Conservation (phyloP, 768 basidiomycete species). For the Candolleomyces aberdarensis region DNA sequence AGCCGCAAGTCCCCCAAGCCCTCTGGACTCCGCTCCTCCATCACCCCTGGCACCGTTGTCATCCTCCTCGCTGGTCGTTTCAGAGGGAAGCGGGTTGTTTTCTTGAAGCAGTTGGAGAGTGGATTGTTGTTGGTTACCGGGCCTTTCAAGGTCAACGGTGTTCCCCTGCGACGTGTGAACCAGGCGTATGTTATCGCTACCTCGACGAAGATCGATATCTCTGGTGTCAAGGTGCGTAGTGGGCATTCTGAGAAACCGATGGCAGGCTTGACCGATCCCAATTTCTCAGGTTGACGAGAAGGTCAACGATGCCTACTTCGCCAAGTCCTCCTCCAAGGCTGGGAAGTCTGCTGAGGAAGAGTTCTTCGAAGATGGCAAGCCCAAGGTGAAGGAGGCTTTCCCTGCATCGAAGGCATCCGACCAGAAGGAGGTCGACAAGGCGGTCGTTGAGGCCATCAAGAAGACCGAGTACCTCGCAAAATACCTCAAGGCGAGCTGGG, state of each 20-base stretch:
- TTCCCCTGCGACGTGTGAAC: constrained; percentile 95
- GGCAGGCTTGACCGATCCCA: constrained; percentile 1
- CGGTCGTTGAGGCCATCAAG: constrained; percentile 80
- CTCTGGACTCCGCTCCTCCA: constrained; percentile 76
- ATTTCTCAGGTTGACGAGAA: constrained; percentile 72
- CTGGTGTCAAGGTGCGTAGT: constrained; percentile 62
- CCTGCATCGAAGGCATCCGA: constrained; percentile 84
- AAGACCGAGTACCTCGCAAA: constrained; percentile 88
- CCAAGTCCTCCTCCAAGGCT: constrained; percentile 70
- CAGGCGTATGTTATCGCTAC: constrained; percentile 99
- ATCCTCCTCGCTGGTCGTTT: constrained; percentile 97
- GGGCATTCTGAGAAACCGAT: background rate
- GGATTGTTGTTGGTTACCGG: constrained; percentile 95
- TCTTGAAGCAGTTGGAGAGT: constrained; percentile 91
- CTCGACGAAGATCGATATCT: constrained; percentile 87
- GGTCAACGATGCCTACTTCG: constrained; percentile 92
- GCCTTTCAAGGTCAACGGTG: constrained; percentile 97
- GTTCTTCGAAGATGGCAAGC: constrained; percentile 94
- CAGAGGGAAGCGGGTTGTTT: constrained; percentile 97
- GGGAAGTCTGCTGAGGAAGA: constrained; percentile 88
- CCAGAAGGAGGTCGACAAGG: constrained; percentile 86
- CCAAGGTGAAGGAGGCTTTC: constrained; percentile 83
- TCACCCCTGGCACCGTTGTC: constrained; percentile 91
- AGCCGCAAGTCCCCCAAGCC: constrained; percentile 84
- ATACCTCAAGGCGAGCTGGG: constrained; percentile 91